These are phyloP conservation scores for Parietaria judaica DNA, from an alignment of 306 rosid genomes.

Conservation along the genomic window DNA sequence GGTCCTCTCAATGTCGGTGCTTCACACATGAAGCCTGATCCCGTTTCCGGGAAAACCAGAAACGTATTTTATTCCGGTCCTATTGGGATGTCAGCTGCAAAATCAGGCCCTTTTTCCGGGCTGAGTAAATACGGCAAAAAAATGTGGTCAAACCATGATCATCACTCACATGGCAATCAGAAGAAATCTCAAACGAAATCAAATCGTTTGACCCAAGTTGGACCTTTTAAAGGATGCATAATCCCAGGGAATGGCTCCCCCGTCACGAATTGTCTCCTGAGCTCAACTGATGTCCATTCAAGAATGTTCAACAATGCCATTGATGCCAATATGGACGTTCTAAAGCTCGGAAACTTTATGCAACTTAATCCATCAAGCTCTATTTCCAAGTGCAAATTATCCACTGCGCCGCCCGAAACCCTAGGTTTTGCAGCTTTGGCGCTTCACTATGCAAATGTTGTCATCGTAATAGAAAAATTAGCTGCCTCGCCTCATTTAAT, in stretches of 20 bases:
- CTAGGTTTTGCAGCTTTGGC: slow-evolving; percentile 90
- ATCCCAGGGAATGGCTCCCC: slow-evolving; percentile 38
- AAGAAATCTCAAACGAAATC: slow-evolving; percentile 46
- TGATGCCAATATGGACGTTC: slow-evolving; percentile 23
- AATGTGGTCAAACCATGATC: slow-evolving; percentile 42
- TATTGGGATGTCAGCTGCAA: slow-evolving; percentile 40
- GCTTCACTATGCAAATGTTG: slow-evolving; percentile 87
- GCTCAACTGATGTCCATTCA: slow-evolving; percentile 28
- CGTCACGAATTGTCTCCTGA: slow-evolving; percentile 35
- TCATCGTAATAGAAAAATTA: slow-evolving; percentile 77
- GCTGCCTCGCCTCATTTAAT: slow-evolving; percentile 92
- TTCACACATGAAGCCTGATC: slow-evolving; percentile 51
- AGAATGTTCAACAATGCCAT: slow-evolving; percentile 26
- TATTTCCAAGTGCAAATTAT: slow-evolving; percentile 40
- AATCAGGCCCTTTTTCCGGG: slow-evolving; percentile 47
- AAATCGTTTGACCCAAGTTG: slow-evolving; percentile 72
- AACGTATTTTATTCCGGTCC: slow-evolving; percentile 70
- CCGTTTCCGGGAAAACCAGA: slow-evolving; percentile 36
- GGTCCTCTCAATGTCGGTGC: slow-evolving; percentile 62
- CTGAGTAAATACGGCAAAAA: slow-evolving; percentile 44
- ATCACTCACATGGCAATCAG: slow-evolving; percentile 21
- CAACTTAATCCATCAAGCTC: slow-evolving; percentile 31
- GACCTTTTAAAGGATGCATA: slow-evolving; percentile 75
- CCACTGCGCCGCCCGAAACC: slow-evolving; percentile 75
- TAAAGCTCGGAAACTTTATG: slow-evolving; percentile 23